Percentiles rank a stretch among this genome's conserved stretches.
These are phyloP conservation scores for Novymonas esmeraldas DNA, from an alignment of 208 protist genomes.

Conservation along the genomic window DNA sequence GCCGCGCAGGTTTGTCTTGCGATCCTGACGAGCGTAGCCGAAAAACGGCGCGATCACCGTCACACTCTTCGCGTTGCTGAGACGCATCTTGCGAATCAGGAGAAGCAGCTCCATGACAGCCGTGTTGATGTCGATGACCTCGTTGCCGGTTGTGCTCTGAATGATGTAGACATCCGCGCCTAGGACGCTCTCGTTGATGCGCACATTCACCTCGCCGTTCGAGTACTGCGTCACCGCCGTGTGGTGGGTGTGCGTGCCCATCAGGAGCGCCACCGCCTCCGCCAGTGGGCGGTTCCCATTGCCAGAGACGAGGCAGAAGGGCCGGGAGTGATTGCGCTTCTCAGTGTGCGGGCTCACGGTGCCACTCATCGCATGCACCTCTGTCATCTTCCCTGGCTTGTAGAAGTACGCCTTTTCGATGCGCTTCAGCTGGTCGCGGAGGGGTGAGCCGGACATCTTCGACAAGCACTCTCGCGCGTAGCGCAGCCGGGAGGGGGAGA, in stretches of 20 bases:
- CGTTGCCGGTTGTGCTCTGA: constrained; percentile 94
- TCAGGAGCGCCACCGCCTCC: constrained; percentile 81
- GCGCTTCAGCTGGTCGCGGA: constrained; percentile 73
- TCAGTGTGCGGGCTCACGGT: constrained; percentile 56
- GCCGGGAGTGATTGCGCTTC: constrained; percentile 26
- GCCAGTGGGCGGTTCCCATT: constrained; percentile 91
- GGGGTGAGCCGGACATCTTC: constrained; percentile 35
- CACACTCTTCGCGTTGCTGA: constrained; percentile 88
- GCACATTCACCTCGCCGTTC: constrained; percentile 91
- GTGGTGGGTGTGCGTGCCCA: constrained; percentile 78
- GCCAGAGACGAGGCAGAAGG: constrained; percentile 87
- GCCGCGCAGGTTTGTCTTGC: constrained; percentile 91
- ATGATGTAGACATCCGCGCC: constrained; percentile 97
- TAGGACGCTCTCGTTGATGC: constrained; percentile 94
- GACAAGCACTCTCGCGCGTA: background rate
- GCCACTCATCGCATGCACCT: constrained; percentile 64
- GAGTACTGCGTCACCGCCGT: constrained; percentile 84
- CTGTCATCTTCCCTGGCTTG: constrained; percentile 68
- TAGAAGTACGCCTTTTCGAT: constrained; percentile 90
- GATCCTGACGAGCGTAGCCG: constrained; percentile 94
- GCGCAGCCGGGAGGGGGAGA: too few species aligned
- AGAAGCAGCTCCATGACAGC: constrained; percentile 96
- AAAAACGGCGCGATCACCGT: constrained; percentile 97
- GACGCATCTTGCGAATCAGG: constrained; percentile 90
- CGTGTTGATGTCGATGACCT: constrained; percentile 93